A percentile compares a stretch with the other conserved stretches of the same genome.
Conservation (phyloP, 2,329 filamentous ascomycete genomes). For the Talaromyces amestolkiae region DNA sequence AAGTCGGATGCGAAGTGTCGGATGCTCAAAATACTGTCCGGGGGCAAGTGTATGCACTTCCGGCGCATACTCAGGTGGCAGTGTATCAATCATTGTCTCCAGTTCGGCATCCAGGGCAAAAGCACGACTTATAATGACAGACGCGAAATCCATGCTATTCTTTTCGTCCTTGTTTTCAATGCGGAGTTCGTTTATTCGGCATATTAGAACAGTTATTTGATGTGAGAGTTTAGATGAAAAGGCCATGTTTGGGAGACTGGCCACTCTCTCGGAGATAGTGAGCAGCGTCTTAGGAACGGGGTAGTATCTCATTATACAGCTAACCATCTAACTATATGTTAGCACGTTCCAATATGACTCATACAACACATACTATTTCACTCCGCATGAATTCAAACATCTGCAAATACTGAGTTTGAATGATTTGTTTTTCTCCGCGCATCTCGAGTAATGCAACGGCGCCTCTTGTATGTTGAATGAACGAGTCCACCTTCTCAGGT, state of each 20-base stretch:
- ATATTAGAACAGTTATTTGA: constrained; percentile 34
- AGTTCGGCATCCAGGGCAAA: constrained; percentile 36
- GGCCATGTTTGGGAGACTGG: constrained; percentile 13
- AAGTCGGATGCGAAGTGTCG: constrained; percentile 23
- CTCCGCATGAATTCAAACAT: constrained; percentile 57
- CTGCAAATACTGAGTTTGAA: constrained; percentile 48
- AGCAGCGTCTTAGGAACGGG: constrained; percentile 34
- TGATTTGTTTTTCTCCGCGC: constrained; percentile 38
- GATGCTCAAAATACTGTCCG: constrained; percentile 36
- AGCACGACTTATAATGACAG: constrained; percentile 32
- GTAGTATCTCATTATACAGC: constrained; percentile 34
- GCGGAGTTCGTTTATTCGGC: constrained; percentile 30
- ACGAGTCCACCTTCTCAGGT: constrained; percentile 49
- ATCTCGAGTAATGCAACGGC: constrained; percentile 57
- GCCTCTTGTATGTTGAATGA: constrained; percentile 59
- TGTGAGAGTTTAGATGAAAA: constrained; percentile 26
- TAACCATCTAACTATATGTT: constrained; percentile 31
- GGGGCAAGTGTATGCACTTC: constrained; percentile 25
- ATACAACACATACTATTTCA: constrained; percentile 49
- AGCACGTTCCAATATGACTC: neutral
- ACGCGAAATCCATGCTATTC: neutral
- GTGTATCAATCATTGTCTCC: constrained; percentile 31
- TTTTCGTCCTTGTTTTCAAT: constrained; percentile 23
- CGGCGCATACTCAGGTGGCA: constrained; percentile 32
- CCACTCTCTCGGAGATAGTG: constrained; percentile 31